Conservation (phyloP, 768 basidiomycete genomes). For the Mycena vulgaris region DNA sequence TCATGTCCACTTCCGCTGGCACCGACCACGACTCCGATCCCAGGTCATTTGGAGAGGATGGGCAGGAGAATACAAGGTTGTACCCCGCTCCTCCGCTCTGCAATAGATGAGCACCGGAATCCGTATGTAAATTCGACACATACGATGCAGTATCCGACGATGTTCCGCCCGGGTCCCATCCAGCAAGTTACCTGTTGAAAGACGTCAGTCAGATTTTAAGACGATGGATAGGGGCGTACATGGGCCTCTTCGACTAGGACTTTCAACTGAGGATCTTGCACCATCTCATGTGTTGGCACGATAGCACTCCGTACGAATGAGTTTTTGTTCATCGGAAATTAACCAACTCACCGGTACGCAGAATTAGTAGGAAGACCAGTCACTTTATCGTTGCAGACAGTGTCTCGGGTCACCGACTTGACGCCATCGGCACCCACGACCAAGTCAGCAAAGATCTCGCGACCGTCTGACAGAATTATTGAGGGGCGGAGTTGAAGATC, state of each 20-base stretch:
- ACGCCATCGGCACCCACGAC: constrained; percentile 66
- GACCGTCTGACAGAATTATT: constrained; percentile 59
- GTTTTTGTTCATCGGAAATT: too few species aligned
- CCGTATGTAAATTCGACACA: too few species aligned
- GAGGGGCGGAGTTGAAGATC: constrained; percentile 51
- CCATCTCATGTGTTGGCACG: constrained; percentile 60
- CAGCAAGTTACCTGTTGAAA: not conserved
- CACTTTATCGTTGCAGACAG: constrained; percentile 63
- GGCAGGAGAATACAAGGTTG: too few species aligned
- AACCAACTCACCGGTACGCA: constrained; percentile 74
- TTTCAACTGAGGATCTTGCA: constrained; percentile 67
- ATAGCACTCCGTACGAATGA: too few species aligned
- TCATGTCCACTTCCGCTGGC: not conserved
- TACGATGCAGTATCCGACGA: constrained; percentile 57
- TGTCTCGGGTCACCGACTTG: too few species aligned
- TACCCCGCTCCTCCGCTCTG: too few species aligned
- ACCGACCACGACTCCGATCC: too few species aligned
- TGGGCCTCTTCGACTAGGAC: constrained; percentile 63
- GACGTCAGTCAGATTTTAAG: constrained; percentile 65
- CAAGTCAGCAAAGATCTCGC: constrained; percentile 61
- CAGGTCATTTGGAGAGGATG: too few species aligned
- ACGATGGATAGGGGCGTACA: too few species aligned
- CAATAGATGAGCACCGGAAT: too few species aligned
- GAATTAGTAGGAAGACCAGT: constrained; percentile 71
- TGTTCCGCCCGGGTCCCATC: constrained; percentile 34